Base-by-base conservation (phyloP, 2,329 filamentous ascomycete genomes). In the Eutypella sp. region DNA sequence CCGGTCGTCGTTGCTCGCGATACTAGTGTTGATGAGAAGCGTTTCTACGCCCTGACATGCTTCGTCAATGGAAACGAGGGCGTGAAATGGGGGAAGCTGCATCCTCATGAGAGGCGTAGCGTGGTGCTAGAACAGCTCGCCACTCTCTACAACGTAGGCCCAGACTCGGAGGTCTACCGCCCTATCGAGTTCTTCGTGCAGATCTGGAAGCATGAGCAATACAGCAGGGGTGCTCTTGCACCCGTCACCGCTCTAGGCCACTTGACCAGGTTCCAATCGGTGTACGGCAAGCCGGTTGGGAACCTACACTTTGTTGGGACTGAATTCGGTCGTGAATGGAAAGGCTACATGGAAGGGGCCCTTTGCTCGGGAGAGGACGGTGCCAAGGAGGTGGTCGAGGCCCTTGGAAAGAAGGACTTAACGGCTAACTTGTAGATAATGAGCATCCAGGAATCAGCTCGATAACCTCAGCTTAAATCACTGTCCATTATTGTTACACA, bases 321-420 rank as follows among this genome's bases (percentile, higher is more conserved):
- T 0, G 74, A 77, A 58, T 71, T 67, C 11, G 65, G 67, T 6
- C 62, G 48, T 2, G 68, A 72, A 40, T 77, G 73, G 74, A 73
- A 72, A 45, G 74, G 74, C 0, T 76, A 76, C 49, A 74, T 77
- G 66, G 73, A 77, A 47, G 73, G 73, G 5, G 74, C 73, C 1
- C 60, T 76, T 19, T 54, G 67, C 0, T 69, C 65, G 3, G 74
- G 74, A 0, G 66, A 72, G 48, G 52, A 65, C 19, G 69, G 67
- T 0, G 72, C 71, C 1, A 58, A 59, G 24, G 72, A 76, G 54
- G 68, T 75, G n/a, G n/a, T n/a, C n/a, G n/a, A n/a, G n/a, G n/a
- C n/a, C n/a, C n/a, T n/a, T n/a, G n/a, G n/a, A n/a, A n/a, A n/a
- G n/a, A n/a, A n/a, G n/a, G n/a, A n/a, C n/a, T n/a, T n/a, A n/a